A percentile compares a stretch with the other conserved stretches of the same genome.
These are phyloP conservation scores for Cercospora beticola DNA, from an alignment of 2,329 filamentous ascomycete species.

Conservation along the genomic window DNA sequence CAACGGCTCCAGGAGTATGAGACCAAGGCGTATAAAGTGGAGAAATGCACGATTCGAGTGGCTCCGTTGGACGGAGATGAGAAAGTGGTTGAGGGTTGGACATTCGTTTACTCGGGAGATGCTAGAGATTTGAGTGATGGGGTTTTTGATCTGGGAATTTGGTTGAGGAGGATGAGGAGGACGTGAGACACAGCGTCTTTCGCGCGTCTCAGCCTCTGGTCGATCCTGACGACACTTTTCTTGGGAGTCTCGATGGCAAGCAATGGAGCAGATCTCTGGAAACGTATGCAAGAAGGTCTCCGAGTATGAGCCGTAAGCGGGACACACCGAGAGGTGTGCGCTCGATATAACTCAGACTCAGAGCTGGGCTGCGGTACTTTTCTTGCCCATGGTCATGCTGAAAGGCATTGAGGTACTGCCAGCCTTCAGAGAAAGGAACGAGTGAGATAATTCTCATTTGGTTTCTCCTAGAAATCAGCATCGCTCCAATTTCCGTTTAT, in stretches of 20 bases:
- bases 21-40: not conserved
- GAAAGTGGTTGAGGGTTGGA: slow-evolving; percentile 4
- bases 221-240: not conserved
- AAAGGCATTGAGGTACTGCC: not conserved
- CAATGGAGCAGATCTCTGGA: not conserved
- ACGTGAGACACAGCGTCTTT: not conserved
- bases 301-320: too few species aligned
- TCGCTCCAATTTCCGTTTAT: not conserved
- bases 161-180: slow-evolving; percentile 11
- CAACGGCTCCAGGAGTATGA: not conserved
- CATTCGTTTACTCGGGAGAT: slow-evolving; percentile 16
- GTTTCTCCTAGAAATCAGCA: too few species aligned
- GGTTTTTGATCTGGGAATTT: slow-evolving; percentile 8
- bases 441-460: not conserved
- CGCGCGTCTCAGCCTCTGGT: not conserved
- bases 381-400: not conserved
- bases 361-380: not conserved
- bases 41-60: not conserved
- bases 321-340: not conserved
- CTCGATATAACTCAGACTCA: not conserved
- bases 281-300: not conserved
- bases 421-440: not conserved
- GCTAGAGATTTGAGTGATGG: slow-evolving; percentile 12
- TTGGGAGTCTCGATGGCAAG: not conserved
- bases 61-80: not conserved